A percentile compares a stretch with the other conserved stretches of the same genome.
phyloP scores from a whole-genome alignment of 148 eudicot genomes.

The Silene conica region DNA sequence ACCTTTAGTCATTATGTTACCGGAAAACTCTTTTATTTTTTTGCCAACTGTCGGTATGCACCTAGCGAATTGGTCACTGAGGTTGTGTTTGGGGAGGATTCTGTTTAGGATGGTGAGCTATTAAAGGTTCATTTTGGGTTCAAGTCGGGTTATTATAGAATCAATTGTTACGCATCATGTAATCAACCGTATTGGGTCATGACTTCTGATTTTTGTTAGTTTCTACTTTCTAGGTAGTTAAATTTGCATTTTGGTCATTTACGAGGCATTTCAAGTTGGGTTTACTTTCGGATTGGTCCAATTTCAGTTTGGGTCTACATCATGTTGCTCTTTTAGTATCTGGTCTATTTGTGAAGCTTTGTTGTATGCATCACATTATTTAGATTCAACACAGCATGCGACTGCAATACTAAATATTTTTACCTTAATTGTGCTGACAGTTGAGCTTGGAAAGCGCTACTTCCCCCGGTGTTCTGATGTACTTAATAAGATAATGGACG shows the following conservation, averaged over 20 bases:
- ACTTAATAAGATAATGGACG: conserved; percentile 68
- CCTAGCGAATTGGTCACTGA: no score
- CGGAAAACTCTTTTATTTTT: background rate
- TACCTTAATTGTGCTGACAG: conserved; percentile 34
- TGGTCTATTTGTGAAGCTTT: background rate
- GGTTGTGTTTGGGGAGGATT: no score
- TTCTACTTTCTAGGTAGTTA: no score
- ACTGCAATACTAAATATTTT: background rate
- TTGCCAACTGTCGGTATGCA: background rate
- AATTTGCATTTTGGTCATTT: no score
- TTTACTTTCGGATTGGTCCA: background rate
- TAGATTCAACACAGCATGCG: background rate
- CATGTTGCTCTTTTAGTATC: no score
- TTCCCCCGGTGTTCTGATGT: conserved; percentile 87
- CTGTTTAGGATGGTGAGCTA: no score
- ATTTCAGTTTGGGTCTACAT: no score
- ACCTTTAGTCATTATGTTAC: background rate
- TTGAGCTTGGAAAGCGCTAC: conserved; percentile 83
- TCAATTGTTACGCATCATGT: no score
- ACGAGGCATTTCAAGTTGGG: background rate
- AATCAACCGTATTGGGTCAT: no score
- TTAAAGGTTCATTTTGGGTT: background rate
- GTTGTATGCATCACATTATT: background rate
- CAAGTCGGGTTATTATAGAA: background rate
- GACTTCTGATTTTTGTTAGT: no score